phyloP scores from a whole-genome alignment of 2,329 filamentous ascomycete species.

The Arthroderma sp. region DNA sequence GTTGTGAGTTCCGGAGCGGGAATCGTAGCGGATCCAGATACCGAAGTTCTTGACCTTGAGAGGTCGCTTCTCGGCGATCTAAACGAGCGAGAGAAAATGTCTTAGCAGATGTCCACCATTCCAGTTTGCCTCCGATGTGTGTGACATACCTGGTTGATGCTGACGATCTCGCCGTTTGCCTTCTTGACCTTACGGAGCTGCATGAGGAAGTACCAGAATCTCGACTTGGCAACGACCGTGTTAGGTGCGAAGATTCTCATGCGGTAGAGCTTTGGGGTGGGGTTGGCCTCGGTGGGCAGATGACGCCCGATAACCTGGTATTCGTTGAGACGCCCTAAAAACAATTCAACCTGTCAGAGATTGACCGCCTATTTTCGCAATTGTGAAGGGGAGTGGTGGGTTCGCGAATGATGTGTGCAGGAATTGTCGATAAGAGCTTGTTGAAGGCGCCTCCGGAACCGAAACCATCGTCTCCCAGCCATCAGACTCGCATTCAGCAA shows the following conservation, averaged over 20 bases:
- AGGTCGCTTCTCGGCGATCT: conserved; percentile 98
- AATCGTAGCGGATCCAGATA: conserved; percentile 99
- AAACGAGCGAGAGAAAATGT: conserved; percentile 3
- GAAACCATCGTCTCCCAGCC: no score
- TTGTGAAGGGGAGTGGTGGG: background rate
- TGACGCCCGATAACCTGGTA: conserved; percentile 99
- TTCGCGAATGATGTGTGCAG: conserved; percentile 1
- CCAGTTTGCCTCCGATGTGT: conserved; percentile 1
- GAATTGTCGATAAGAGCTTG: no score
- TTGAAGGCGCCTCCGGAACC: no score
- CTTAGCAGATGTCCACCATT: conserved; percentile 7
- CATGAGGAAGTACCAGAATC: conserved; percentile 99
- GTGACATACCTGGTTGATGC: conserved; percentile 74
- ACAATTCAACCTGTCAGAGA: conserved; percentile 19
- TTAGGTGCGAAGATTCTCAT: conserved; percentile 99
- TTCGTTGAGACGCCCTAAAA: conserved; percentile 93
- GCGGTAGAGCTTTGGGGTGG: conserved; percentile 96
- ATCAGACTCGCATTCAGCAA: no score
- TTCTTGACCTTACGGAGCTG: conserved; percentile 99
- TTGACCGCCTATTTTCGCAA: background rate
- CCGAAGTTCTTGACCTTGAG: conserved; percentile 99
- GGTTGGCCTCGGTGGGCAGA: conserved; percentile 93
- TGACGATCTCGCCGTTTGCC: conserved; percentile 98
- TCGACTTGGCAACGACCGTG: conserved; percentile 95
- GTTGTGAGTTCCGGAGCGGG: conserved; percentile 99